Evolutionary conservation across 140 eudicot genomes (phyloP).

Genomic region (Ambrosia hybrid): DNA sequence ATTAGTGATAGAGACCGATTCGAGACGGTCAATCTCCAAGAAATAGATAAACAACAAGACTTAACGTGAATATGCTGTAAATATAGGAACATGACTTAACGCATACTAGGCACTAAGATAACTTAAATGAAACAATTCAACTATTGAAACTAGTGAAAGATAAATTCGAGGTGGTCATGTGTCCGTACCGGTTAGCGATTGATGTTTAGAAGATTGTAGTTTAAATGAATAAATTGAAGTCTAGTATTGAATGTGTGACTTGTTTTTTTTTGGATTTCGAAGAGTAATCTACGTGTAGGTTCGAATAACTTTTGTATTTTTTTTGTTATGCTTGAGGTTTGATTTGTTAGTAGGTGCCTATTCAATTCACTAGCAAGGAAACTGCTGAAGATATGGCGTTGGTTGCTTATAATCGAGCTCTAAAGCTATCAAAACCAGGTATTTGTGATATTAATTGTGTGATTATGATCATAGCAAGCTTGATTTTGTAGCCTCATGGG

Average conservation of each 20-base stretch:
- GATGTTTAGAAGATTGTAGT: not conserved
- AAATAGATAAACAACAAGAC: too few species aligned
- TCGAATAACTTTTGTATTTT: not conserved
- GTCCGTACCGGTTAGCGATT: too few species aligned
- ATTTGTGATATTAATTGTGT: not conserved
- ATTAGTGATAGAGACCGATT: too few species aligned
- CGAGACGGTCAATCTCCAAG: too few species aligned
- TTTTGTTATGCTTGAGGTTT: not conserved
- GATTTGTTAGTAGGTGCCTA: constrained; percentile 54
- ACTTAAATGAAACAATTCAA: too few species aligned
- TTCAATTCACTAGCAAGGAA: constrained; percentile 58
- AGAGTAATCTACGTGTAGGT: not conserved
- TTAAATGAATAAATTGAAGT: not conserved
- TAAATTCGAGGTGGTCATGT: too few species aligned
- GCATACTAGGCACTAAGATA: too few species aligned
- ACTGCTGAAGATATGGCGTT: constrained; percentile 90
- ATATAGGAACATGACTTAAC: too few species aligned
- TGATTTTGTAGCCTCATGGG: not conserved
- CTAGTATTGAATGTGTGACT: not conserved
- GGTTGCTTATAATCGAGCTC: constrained; percentile 89
- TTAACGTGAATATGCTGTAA: too few species aligned
- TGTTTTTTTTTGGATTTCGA: not conserved
- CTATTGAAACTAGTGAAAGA: too few species aligned
- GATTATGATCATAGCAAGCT: not conserved
- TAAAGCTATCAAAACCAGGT: constrained; percentile 86